Conservation (phyloP, 768 basidiomycete species). For the Podaxis sp. region DNA sequence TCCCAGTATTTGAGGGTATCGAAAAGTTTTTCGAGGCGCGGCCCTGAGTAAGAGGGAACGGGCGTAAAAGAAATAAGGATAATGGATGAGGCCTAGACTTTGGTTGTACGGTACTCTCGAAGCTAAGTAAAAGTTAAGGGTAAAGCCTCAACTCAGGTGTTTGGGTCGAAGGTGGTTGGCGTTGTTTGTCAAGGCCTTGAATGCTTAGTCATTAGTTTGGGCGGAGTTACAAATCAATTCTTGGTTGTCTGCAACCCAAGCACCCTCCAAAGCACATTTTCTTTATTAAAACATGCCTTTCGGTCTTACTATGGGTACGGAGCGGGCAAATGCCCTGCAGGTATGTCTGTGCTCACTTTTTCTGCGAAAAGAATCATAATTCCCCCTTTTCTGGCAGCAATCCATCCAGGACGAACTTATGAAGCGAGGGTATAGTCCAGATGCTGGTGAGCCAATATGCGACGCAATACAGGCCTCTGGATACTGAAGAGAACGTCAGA, state of each 20-base stretch:
- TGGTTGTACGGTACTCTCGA: no score
- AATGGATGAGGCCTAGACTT: no score
- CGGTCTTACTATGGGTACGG: slow-evolving; percentile 77
- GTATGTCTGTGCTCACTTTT: slow-evolving; percentile 35
- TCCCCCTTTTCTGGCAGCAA: slow-evolving; percentile 44
- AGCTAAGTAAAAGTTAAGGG: no score
- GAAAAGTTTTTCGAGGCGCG: no score
- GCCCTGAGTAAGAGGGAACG: no score
- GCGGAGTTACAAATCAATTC: slow-evolving; percentile 18
- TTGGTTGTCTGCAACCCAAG: slow-evolving; percentile 7
- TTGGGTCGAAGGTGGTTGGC: not conserved
- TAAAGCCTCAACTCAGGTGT: no score
- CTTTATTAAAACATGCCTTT: slow-evolving; percentile 56
- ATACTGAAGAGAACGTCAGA: slow-evolving; percentile 42
- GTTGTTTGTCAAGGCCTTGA: slow-evolving; percentile 2
- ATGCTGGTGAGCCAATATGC: slow-evolving; percentile 57
- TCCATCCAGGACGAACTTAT: slow-evolving; percentile 82
- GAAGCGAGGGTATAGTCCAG: slow-evolving; percentile 69
- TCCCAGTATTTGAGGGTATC: no score
- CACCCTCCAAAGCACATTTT: slow-evolving; percentile 27
- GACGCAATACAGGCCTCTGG: slow-evolving; percentile 14
- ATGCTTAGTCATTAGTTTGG: slow-evolving; percentile 5
- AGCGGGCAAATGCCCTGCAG: slow-evolving; percentile 70
- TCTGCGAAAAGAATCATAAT: not conserved
- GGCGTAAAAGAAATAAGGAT: no score